Percentiles rank a stretch among this genome's conserved stretches.
Conservation (phyloP, 2,329 filamentous ascomycete genomes). For the Lasiodiplodia sp. region DNA sequence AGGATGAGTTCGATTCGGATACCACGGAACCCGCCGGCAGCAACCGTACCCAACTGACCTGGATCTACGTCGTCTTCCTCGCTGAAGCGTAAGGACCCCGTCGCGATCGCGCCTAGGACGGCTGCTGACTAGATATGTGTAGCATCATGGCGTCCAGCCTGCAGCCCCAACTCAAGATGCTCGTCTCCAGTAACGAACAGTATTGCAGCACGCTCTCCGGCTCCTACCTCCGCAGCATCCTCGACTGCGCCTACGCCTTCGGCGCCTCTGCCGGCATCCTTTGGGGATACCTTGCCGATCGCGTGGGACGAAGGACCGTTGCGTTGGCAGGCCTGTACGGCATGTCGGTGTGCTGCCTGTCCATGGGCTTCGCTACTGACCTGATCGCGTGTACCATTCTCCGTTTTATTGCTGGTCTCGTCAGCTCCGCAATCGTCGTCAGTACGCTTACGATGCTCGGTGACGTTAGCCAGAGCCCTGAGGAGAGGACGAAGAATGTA, state of each 20-base stretch:
- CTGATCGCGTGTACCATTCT: constrained; percentile 52
- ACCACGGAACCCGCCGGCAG: constrained; percentile 26
- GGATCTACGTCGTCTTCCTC: constrained; percentile 57
- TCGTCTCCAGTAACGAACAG: constrained; percentile 50
- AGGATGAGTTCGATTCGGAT: constrained; percentile 38
- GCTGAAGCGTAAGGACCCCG: constrained; percentile 51
- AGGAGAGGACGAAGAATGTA: constrained; percentile 51
- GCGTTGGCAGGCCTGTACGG: constrained; percentile 53
- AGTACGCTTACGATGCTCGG: constrained; percentile 57
- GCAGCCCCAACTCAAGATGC: constrained; percentile 55
- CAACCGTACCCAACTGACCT: constrained; percentile 41
- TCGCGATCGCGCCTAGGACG: background rate
- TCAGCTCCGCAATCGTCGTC: constrained; percentile 54
- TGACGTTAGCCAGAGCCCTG: constrained; percentile 48
- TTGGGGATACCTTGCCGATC: constrained; percentile 55
- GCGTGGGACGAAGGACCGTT: constrained; percentile 53
- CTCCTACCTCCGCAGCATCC: constrained; percentile 56
- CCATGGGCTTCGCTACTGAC: constrained; percentile 56
- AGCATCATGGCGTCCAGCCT: constrained; percentile 59
- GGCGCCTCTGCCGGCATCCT: constrained; percentile 54
- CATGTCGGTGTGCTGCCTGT: constrained; percentile 54
- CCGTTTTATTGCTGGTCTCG: constrained; percentile 53
- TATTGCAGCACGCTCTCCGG: constrained; percentile 54
- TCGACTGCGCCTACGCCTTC: constrained; percentile 58
- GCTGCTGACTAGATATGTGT: constrained; percentile 10